Conservation (phyloP, 352 stramenopile genomes). For the Globisporangium sylvaticum region DNA sequence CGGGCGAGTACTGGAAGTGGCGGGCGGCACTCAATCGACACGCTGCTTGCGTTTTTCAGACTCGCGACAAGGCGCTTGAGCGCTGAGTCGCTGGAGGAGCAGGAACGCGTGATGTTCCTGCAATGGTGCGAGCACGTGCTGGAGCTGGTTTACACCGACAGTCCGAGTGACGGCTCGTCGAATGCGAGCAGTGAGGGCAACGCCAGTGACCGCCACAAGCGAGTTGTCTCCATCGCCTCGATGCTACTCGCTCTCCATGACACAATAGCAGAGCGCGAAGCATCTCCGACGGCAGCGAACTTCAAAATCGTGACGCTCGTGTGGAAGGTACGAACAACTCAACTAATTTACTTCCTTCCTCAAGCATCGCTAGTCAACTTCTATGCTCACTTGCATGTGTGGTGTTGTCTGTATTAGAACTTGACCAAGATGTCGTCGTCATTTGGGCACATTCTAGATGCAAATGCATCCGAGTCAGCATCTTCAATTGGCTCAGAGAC, state of each 20-base stretch:
- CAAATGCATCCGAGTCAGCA: background rate
- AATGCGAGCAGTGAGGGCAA: background rate
- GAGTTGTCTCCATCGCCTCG: background rate
- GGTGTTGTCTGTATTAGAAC: constrained; percentile 25
- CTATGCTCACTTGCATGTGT: background rate
- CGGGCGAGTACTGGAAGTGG: background rate
- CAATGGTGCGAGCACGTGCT: constrained; percentile 14
- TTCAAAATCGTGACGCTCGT: constrained; percentile 46
- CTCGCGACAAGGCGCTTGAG: constrained; percentile 6
- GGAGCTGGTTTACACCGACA: constrained; percentile 1
- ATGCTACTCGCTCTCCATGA: constrained; percentile 18
- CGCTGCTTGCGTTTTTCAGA: background rate
- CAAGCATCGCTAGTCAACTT: background rate
- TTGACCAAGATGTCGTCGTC: constrained; percentile 37
- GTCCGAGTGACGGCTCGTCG: background rate
- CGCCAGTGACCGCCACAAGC: background rate
- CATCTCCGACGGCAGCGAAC: background rate
- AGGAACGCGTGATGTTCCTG: constrained; percentile 9
- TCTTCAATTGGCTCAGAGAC: background rate
- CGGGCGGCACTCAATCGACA: background rate
- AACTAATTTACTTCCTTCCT: background rate
- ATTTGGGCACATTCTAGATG: constrained; percentile 18
- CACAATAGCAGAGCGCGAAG: background rate
- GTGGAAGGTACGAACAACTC: constrained; percentile 36
- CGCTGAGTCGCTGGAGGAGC: background rate